Conservation (phyloP, 1,284 basidiomycete genomes). For the Ganoderma multipileum region DNA sequence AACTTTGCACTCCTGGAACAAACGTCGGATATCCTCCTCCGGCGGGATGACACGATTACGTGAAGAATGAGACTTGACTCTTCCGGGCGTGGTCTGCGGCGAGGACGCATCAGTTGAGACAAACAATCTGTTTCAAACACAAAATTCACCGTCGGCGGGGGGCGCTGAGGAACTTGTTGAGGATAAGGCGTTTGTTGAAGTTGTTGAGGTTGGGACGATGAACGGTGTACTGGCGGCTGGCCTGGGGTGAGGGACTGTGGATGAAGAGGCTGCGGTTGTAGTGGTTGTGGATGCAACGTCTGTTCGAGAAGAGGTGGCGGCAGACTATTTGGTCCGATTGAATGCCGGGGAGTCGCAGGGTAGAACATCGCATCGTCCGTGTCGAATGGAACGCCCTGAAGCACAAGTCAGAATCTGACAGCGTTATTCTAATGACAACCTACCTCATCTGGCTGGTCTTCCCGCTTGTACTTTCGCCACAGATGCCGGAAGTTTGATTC, state of each 20-base stretch:
- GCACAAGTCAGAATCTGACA: background rate
- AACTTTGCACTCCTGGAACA: constrained; percentile 82
- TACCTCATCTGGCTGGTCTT: constrained; percentile 77
- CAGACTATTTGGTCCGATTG: constrained; percentile 24
- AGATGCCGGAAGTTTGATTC: constrained; percentile 65
- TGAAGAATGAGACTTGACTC: constrained; percentile 42
- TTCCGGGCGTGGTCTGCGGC: constrained; percentile 22
- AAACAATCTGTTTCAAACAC: background rate
- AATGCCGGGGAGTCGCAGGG: constrained; percentile 52
- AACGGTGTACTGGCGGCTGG: constrained; percentile 8
- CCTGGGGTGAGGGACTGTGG: constrained; percentile 16
- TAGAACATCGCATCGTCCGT: constrained; percentile 79
- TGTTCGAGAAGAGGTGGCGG: constrained; percentile 18
- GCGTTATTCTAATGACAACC: constrained; percentile 15
- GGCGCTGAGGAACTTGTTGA: constrained; percentile 23
- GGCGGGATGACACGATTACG: constrained; percentile 68
- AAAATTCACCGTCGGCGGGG: constrained; percentile 26
- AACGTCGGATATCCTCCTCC: constrained; percentile 78
- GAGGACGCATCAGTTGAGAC: background rate
- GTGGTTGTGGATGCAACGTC: constrained; percentile 9
- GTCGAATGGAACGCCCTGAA: constrained; percentile 74
- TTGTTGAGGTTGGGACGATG: constrained; percentile 16
- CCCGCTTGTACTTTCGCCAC: constrained; percentile 73
- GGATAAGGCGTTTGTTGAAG: constrained; percentile 10
- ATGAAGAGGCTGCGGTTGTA: constrained; percentile 15